Conservation (phyloP, 2,329 filamentous ascomycete species). For the Penicillium sp. region DNA sequence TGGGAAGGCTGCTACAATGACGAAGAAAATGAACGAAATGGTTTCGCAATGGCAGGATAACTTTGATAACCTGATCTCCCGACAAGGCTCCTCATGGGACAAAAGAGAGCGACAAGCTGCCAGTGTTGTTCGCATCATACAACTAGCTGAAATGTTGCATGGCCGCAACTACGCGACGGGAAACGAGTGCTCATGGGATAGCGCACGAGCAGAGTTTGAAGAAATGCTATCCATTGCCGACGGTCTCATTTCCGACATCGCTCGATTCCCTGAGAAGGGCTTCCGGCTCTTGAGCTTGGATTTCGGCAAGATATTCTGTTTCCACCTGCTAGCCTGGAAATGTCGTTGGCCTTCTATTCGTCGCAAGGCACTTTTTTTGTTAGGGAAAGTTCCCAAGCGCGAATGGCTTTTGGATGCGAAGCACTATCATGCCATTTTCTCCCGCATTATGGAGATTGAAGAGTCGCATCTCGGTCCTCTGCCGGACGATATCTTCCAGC, state of each 20-base stretch:
- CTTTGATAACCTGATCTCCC: conserved; percentile 14
- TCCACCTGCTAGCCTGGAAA: conserved; percentile 25
- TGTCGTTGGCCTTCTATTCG: conserved; percentile 25
- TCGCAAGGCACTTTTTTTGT: conserved; percentile 16
- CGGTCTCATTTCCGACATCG: conserved; percentile 5
- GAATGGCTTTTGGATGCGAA: conserved; percentile 16
- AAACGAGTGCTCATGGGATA: conserved; percentile 17
- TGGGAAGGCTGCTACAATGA: not conserved
- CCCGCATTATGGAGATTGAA: conserved; percentile 20
- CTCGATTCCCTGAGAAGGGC: conserved; percentile 10
- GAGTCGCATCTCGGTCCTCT: conserved; percentile 6
- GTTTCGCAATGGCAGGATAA: conserved; percentile 11
- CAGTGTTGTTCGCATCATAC: conserved; percentile 15
- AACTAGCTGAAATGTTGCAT: conserved; percentile 5
- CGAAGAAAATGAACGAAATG: not conserved
- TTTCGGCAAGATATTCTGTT: conserved; percentile 18
- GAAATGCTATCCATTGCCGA: conserved; percentile 10
- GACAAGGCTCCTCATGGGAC: conserved; percentile 6
- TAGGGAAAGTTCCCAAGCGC: conserved; percentile 14
- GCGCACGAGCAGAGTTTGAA: conserved; percentile 9
- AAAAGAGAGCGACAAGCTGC: conserved; percentile 8
- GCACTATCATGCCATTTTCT: conserved; percentile 20
- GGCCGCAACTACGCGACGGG: conserved; percentile 6
- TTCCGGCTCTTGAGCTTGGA: conserved; percentile 18
- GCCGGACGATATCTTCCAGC: not conserved